A percentile compares a stretch with the other conserved stretches of the same genome.
Evolutionary conservation across 2,329 filamentous ascomycete genomes (phyloP).

Genomic region (Fusarium stilboides): DNA sequence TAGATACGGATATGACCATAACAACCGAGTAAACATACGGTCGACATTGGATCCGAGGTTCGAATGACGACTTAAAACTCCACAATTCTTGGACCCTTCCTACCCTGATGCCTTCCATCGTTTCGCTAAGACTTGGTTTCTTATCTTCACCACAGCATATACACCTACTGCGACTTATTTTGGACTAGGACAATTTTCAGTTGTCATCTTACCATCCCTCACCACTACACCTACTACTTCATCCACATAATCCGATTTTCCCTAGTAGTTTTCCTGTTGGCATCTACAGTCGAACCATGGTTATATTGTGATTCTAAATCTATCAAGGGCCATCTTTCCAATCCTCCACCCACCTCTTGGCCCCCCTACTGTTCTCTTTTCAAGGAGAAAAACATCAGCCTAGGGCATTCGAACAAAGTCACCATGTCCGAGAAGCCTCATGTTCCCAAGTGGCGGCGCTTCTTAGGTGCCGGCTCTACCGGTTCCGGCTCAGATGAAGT

Average conservation of each 20-base stretch:
- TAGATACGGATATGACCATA: not conserved
- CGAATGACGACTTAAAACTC: constrained; percentile 6
- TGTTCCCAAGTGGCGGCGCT: constrained; percentile 38
- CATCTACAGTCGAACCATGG: constrained; percentile 16
- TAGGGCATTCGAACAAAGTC: not conserved
- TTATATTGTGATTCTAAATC: constrained; percentile 1
- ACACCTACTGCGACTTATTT: constrained; percentile 2
- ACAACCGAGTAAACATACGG: not conserved
- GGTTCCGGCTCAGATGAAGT: constrained; percentile 23
- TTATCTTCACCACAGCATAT: not conserved
- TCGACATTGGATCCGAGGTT: constrained; percentile 1
- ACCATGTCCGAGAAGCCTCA: constrained; percentile 38
- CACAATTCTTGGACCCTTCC: constrained; percentile 24
- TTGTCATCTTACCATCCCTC: not conserved
- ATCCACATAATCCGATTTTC: not conserved
- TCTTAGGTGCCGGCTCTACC: constrained; percentile 35
- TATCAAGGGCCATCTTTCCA: constrained; percentile 20
- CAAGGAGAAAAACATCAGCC: not conserved
- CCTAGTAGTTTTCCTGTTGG: not conserved
- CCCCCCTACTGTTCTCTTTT: not conserved
- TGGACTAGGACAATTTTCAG: not conserved
- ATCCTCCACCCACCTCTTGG: not conserved
- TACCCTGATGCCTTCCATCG: constrained; percentile 22
- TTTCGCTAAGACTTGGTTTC: constrained; percentile 2
- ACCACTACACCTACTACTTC: not conserved